phyloP scores from a whole-genome alignment of 441 rosid species.

The Hura crepitans region DNA sequence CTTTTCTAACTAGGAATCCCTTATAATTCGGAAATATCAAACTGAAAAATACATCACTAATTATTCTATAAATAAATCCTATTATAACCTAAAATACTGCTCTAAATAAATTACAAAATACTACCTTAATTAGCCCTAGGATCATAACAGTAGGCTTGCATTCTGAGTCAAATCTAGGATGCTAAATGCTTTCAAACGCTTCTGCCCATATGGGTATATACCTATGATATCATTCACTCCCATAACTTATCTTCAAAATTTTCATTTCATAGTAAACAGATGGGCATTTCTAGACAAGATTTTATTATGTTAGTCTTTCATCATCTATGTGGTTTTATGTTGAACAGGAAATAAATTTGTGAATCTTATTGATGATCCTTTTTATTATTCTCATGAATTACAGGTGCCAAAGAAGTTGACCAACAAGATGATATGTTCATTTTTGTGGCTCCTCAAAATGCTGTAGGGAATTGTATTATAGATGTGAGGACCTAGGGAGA shows the following conservation, averaged over 20 bases:
- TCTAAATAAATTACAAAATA: too few species aligned
- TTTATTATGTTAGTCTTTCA: not conserved
- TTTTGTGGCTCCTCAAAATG: slow-evolving; percentile 95
- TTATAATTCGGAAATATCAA: too few species aligned
- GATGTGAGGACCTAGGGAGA: slow-evolving; percentile 46
- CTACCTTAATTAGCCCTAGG: too few species aligned
- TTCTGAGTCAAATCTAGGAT: not conserved
- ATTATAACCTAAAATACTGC: too few species aligned
- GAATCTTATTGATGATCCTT: not conserved
- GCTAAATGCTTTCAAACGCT: not conserved
- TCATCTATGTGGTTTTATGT: not conserved
- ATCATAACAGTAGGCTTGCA: not conserved
- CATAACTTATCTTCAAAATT: not conserved
- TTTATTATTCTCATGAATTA: slow-evolving; percentile 9
- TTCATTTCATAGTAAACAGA: not conserved
- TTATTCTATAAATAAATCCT: too few species aligned
- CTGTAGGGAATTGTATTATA: slow-evolving; percentile 90
- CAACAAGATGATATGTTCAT: slow-evolving; percentile 86
- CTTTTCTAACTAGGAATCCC: too few species aligned
- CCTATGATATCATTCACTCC: not conserved
- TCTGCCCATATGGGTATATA: not conserved
- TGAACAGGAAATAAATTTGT: not conserved
- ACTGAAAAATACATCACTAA: too few species aligned
- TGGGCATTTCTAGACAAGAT: not conserved
- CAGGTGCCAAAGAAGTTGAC: slow-evolving; percentile 74